Percentiles rank a stretch among this genome's conserved stretches.
phyloP scores from a whole-genome alignment of 441 rosid genomes.

The Adansonia madagascariensis region DNA sequence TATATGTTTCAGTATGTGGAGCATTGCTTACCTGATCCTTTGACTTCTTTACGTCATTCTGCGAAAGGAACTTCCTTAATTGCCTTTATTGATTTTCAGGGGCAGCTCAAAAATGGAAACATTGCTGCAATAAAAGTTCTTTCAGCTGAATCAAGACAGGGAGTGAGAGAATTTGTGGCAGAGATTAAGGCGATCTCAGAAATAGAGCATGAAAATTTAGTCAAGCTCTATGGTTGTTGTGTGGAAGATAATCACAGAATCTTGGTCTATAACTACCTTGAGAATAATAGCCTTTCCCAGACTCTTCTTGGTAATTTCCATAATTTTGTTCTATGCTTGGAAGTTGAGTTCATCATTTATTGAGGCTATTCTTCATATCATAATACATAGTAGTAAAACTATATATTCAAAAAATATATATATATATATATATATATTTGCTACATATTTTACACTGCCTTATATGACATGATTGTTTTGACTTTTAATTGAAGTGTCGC shows the following conservation, averaged over 20 bases:
- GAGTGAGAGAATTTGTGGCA: conserved; percentile 46
- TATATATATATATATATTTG: neutral
- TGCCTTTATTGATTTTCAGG: conserved; percentile 54
- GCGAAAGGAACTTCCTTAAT: conserved; percentile 19
- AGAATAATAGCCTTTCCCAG: conserved; percentile 88
- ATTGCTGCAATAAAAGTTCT: conserved; percentile 87
- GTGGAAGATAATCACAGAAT: conserved; percentile 76
- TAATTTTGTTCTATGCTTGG: conserved; percentile 15
- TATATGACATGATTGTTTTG: neutral
- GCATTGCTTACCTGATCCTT: conserved; percentile 18
- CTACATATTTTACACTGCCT: neutral
- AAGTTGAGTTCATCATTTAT: conserved; percentile 12
- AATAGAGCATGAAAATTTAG: conserved; percentile 84
- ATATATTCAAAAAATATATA: neutral
- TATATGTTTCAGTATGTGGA: conserved; percentile 9
- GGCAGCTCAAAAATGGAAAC: conserved; percentile 78
- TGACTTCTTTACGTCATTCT: conserved; percentile 19
- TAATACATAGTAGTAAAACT: neutral
- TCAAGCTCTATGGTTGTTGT: conserved; percentile 90
- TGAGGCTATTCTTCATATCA: conserved; percentile 13
- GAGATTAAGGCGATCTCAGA: conserved; percentile 84
- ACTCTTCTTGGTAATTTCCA: conserved; percentile 78
- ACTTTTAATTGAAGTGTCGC: neutral
- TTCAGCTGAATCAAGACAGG: conserved; percentile 69
- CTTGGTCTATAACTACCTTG: conserved; percentile 87